Base-by-base conservation (phyloP, 306 rosid genomes). In the Crotalaria pallida region DNA sequence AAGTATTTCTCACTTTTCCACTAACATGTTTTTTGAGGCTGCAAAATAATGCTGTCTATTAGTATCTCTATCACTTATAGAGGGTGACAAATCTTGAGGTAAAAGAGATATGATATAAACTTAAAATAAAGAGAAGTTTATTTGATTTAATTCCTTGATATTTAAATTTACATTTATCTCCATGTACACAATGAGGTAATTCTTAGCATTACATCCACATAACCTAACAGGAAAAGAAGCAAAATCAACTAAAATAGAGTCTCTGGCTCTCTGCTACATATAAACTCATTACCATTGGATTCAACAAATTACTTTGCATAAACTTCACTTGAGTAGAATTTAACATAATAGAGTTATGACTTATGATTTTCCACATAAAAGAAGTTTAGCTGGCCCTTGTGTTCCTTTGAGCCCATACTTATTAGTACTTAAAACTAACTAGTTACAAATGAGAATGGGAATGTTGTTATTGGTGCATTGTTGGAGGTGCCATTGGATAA, bases 401-500 rank as follows among this genome's bases (percentile, higher is more conserved):
- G 77, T 58, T 74, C 63, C 57, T 26, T 34, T 40, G 66, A 56
- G 64, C 63, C 58, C 74, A 74, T 62, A 21, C 53, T 73, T 18
- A 74, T 31, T 6, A n/a, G n/a, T n/a, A 31, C 36, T 31, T 31
- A 31, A 31, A 31, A 31, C 36, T 31, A 71, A 67, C 77, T 77
- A 75, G 56, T 49, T 58, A 66, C 59, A 40, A 48, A 50, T 18
- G 9, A 21, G 44, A 44, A 21, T 72, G 43, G 31, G 36, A 7
- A 59, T 43, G 83, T 74, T 41, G 84, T 74, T 59, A 89, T 72
- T 88, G 91, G 82, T 91, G 99, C 99, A 91, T 86, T 73, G 97
- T 77, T 27, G 99, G 96, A 67, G 97, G 96, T 57, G 97, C 88
- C 96, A 91, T 83, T 16, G 99, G 97, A 64, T 94, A 91, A 75